A percentile compares a stretch with the other conserved stretches of the same genome.
phyloP scores from a whole-genome alignment of 805 yeast genomes.

The Candida andamanensis region DNA sequence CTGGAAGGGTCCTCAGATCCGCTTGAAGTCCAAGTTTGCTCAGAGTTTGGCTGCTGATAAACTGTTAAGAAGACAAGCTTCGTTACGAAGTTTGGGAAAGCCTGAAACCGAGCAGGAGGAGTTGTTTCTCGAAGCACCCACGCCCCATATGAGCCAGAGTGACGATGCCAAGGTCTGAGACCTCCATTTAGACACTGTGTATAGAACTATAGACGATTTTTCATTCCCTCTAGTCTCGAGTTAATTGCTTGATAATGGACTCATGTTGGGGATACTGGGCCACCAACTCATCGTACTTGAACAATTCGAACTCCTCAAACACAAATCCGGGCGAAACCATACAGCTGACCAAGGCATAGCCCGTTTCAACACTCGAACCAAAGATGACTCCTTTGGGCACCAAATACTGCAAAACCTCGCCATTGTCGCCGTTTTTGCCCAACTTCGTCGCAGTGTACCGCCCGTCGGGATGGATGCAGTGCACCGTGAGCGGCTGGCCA shows the following conservation, averaged over 20 bases:
- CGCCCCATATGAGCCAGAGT: no score
- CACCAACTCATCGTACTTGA: constrained; percentile 13
- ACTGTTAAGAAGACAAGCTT: constrained; percentile 10
- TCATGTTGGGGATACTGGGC: constrained; percentile 15
- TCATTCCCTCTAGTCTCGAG: constrained; percentile 7
- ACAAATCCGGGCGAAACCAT: constrained; percentile 21
- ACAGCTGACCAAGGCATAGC: constrained; percentile 19
- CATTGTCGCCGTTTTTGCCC: constrained; percentile 13
- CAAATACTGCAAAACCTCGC: constrained; percentile 16
- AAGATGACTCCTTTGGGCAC: constrained; percentile 19
- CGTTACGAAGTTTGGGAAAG: constrained; percentile 1
- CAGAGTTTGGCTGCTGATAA: constrained; percentile 30
- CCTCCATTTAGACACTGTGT: not conserved
- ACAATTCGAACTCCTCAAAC: constrained; percentile 18
- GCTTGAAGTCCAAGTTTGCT: constrained; percentile 31
- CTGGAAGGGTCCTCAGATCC: constrained; percentile 35
- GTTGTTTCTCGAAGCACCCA: constrained; percentile 6
- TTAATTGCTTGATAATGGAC: constrained; percentile 14
- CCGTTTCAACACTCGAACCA: constrained; percentile 18
- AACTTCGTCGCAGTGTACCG: constrained; percentile 12
- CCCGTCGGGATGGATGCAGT: constrained; percentile 18
- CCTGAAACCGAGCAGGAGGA: constrained; percentile 9
- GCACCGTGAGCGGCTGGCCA: constrained; percentile 18
- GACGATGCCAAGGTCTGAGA: no score
- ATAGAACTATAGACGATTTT: constrained; percentile 2